These are phyloP conservation scores for Saccharomyces eubayanus DNA, from an alignment of 805 yeast species.

Conservation along the genomic window DNA sequence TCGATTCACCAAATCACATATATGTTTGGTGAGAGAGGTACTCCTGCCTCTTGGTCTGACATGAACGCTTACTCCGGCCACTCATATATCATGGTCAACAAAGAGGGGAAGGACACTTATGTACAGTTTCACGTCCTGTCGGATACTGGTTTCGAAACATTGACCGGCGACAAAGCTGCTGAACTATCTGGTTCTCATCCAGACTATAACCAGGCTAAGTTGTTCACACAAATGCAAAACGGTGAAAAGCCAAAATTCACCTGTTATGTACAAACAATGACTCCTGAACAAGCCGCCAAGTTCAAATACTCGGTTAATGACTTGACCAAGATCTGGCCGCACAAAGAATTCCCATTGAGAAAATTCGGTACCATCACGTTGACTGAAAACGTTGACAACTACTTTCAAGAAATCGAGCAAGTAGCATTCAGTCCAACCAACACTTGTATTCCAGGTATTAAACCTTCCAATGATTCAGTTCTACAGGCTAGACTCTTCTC, in stretches of 20 bases:
- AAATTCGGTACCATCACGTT: conserved; percentile 57
- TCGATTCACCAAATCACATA: conserved; percentile 49
- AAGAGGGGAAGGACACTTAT: conserved; percentile 42
- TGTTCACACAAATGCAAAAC: conserved; percentile 39
- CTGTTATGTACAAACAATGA: conserved; percentile 54
- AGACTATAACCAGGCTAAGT: conserved; percentile 37
- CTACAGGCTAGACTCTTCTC: conserved; percentile 70
- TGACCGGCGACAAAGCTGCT: conserved; percentile 40
- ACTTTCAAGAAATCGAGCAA: conserved; percentile 42
- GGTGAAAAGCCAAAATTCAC: conserved; percentile 47
- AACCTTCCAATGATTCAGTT: conserved; percentile 71
- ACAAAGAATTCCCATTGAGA: conserved; percentile 72
- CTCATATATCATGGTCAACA: conserved; percentile 49
- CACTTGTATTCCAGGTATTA: conserved; percentile 61
- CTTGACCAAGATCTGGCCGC: conserved; percentile 87
- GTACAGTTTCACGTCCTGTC: conserved; percentile 47
- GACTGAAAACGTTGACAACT: conserved; percentile 49
- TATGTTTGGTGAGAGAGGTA: conserved; percentile 54
- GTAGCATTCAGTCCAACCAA: conserved; percentile 66
- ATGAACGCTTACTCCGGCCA: conserved; percentile 63
- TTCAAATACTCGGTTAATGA: conserved; percentile 77
- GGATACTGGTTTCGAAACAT: conserved; percentile 43
- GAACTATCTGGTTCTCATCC: conserved; percentile 42
- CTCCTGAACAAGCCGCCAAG: conserved; percentile 66
- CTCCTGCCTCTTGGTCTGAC: conserved; percentile 44